A percentile compares a stretch with the other conserved stretches of the same genome.
Conservation (phyloP, 352 stramenopile species). For the Globisporangium mamillatum region DNA sequence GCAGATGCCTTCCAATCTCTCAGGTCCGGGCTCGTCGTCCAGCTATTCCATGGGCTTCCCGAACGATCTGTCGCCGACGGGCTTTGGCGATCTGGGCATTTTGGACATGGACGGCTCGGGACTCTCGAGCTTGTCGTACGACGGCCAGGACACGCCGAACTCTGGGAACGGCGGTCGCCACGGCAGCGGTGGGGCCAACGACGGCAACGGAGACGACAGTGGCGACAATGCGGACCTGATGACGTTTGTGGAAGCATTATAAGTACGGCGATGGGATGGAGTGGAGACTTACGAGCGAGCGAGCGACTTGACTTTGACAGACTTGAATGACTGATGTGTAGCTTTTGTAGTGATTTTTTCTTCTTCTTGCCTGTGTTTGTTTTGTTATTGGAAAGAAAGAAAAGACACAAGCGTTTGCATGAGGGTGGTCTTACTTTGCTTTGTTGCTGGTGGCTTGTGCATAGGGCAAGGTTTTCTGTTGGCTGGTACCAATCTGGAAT, state of each 20-base stretch:
- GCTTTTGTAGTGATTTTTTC: not conserved
- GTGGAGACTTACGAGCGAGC: not conserved
- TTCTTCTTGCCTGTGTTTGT: not conserved
- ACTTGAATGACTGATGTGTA: not conserved
- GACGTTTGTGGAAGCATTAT: conserved; percentile 72
- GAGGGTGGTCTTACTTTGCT: not conserved
- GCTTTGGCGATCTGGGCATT: conserved; percentile 64
- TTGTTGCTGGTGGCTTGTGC: not conserved
- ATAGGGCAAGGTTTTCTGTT: not conserved
- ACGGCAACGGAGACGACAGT: conserved; percentile 29
- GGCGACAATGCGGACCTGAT: conserved; percentile 66
- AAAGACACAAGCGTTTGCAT: not conserved
- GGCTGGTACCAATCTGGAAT: not conserved
- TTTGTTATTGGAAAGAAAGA: not conserved
- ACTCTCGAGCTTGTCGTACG: conserved; percentile 32
- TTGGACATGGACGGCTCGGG: conserved; percentile 68
- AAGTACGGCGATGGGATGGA: not conserved
- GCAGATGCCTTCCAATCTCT: conserved; percentile 56
- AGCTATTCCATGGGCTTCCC: conserved; percentile 56
- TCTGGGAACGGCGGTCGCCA: conserved; percentile 24
- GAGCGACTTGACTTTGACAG: not conserved
- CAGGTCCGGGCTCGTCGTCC: conserved; percentile 27
- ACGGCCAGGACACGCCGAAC: conserved; percentile 35
- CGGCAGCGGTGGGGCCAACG: conserved; percentile 23
- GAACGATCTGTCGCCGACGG: conserved; percentile 61